Evolutionary conservation across 306 rosid genomes (phyloP).

Genomic region (Trifolium pratense): DNA sequence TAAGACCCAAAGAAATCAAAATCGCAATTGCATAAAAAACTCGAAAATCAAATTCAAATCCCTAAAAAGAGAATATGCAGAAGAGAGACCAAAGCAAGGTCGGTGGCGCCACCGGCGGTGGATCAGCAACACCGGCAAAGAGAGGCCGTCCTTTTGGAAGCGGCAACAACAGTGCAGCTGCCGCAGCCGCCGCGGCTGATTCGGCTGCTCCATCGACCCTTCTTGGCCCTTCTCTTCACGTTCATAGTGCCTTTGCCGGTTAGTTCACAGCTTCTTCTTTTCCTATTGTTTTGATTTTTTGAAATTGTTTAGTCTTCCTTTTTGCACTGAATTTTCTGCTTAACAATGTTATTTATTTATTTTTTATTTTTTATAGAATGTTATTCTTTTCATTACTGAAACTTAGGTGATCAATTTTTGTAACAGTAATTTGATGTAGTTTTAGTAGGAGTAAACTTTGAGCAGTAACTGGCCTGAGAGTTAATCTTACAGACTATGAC

Average conservation of each 20-base stretch:
- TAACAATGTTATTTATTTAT: too few relatives aligned
- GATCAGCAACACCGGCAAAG: slow-evolving; percentile 80
- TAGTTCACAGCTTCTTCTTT: slow-evolving; percentile 39
- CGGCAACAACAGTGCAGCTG: slow-evolving; percentile 61
- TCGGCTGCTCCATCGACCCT: slow-evolving; percentile 76
- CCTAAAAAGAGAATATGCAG: slow-evolving; percentile 69
- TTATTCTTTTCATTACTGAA: too few relatives aligned
- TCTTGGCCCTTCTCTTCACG: slow-evolving; percentile 94
- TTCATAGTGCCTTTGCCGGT: slow-evolving; percentile 93
- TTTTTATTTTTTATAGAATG: too few relatives aligned
- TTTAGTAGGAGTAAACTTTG: not conserved
- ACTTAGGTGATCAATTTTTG: not conserved
- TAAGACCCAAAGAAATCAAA: not conserved
- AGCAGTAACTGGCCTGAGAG: not conserved
- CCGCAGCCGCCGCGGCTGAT: slow-evolving; percentile 66
- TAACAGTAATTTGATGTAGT: not conserved
- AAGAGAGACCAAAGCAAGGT: slow-evolving; percentile 87
- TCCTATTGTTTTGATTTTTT: not conserved
- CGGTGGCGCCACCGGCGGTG: slow-evolving; percentile 65
- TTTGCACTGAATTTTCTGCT: not conserved
- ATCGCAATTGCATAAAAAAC: not conserved
- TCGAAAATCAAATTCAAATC: slow-evolving; percentile 29
- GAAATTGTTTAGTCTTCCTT: not conserved
- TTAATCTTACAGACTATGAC: not conserved
- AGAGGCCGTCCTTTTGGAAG: slow-evolving; percentile 96